Percentiles rank a stretch among this genome's conserved stretches.
These are phyloP conservation scores for Nicotiana tabacum DNA, from an alignment of 257 asterid genomes.

Conservation along the genomic window DNA sequence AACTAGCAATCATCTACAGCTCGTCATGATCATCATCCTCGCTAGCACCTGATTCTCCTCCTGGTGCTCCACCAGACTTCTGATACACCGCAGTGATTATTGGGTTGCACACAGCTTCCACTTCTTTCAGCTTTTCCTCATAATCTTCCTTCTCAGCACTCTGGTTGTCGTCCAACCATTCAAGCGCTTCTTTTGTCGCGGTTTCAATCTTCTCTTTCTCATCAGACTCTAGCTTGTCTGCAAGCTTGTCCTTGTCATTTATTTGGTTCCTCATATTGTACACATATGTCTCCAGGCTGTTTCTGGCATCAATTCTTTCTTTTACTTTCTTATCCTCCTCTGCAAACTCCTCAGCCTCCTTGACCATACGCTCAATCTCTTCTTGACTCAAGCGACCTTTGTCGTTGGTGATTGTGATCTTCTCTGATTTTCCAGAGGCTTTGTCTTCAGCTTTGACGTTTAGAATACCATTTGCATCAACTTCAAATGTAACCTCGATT, in stretches of 20 bases:
- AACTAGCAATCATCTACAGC: not conserved
- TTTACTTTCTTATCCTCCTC: conserved; percentile 10
- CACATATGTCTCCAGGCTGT: conserved; percentile 7
- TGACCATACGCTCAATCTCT: conserved; percentile 8
- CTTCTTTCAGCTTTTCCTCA: conserved; percentile 10
- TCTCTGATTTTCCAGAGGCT: conserved; percentile 3
- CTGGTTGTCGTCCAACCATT: conserved; percentile 8
- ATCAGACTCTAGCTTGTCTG: conserved; percentile 10
- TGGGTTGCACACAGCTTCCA: conserved; percentile 13
- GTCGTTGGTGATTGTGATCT: not conserved
- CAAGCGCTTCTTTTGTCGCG: conserved; percentile 11
- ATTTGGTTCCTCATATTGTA: conserved; percentile 14
- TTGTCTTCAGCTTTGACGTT: conserved; percentile 15
- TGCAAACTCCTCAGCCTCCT: conserved; percentile 8
- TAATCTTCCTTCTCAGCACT: conserved; percentile 8
- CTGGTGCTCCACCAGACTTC: conserved; percentile 12
- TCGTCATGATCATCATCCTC: not conserved
- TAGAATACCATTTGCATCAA: conserved; percentile 10
- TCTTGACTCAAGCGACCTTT: conserved; percentile 3
- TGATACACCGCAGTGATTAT: conserved; percentile 14
- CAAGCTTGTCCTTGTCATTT: conserved; percentile 13
- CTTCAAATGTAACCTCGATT: conserved; percentile 13
- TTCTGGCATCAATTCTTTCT: conserved; percentile 13
- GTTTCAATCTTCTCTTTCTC: conserved; percentile 15
- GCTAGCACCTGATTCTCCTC: not conserved